phyloP scores from a whole-genome alignment of 805 yeast genomes.

The Blastobotrys terrestris region DNA sequence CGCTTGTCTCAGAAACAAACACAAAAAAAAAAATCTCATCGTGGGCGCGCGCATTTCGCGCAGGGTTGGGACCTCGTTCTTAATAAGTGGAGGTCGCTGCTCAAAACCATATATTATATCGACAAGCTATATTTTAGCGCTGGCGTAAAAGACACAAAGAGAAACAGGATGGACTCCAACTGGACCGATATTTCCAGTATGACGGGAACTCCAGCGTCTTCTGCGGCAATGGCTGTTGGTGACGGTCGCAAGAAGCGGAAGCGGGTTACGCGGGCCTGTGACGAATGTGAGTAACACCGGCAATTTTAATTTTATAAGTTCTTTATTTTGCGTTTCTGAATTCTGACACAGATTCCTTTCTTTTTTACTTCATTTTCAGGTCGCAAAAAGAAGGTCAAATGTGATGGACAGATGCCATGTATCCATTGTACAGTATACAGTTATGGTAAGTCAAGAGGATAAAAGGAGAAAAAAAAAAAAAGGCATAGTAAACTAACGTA shows the following conservation, averaged over 20 bases:
- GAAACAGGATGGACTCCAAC: background rate
- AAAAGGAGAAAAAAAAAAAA: background rate
- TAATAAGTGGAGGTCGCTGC: too few relatives aligned
- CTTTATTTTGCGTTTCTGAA: background rate
- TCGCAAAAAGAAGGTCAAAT: conserved; percentile 67
- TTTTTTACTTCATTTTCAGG: conserved; percentile 20
- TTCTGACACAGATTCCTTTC: too few relatives aligned
- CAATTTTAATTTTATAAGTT: conserved; percentile 3
- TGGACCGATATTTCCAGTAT: background rate
- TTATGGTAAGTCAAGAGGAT: conserved; percentile 36
- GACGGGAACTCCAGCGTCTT: background rate
- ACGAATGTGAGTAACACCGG: conserved; percentile 53
- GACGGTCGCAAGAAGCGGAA: conserved; percentile 38
- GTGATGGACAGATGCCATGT: conserved; percentile 77
- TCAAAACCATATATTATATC: background rate
- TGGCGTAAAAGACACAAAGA: too few relatives aligned
- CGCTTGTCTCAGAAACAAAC: background rate
- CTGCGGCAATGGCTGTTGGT: background rate
- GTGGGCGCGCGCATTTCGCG: background rate
- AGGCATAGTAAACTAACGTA: background rate
- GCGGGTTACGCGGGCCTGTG: conserved; percentile 71
- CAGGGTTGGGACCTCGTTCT: background rate
- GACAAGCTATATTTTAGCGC: too few relatives aligned
- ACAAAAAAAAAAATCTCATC: background rate
- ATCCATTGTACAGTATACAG: conserved; percentile 81